Evolutionary conservation across 1,284 basidiomycete genomes (phyloP).

Genomic region (Earliella scabrosa): DNA sequence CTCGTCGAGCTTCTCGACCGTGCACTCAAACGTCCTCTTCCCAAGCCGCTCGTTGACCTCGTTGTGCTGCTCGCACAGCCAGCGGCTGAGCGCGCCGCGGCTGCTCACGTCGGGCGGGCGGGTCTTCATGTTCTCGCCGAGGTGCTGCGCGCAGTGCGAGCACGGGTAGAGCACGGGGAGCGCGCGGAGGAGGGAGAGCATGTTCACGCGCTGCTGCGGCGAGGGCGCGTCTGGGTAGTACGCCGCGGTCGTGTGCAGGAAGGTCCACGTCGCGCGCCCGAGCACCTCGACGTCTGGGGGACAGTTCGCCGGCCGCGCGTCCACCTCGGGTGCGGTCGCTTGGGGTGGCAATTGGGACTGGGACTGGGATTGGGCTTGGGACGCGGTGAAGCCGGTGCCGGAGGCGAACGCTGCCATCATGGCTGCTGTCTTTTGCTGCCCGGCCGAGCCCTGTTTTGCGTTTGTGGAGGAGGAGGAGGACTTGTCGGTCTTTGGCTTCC

Average conservation of each 20-base stretch:
- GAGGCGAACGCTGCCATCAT: constrained; percentile 47
- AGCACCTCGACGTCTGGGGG: constrained; percentile 88
- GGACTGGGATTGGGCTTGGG: constrained; percentile 39
- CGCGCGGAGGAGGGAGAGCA: constrained; percentile 78
- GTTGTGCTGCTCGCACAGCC: constrained; percentile 93
- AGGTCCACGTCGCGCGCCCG: constrained; percentile 93
- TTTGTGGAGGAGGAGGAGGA: constrained; percentile 20
- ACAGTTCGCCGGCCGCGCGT: constrained; percentile 66
- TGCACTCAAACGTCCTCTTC: constrained; percentile 83
- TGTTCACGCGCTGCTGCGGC: constrained; percentile 73
- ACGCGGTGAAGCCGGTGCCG: constrained; percentile 34
- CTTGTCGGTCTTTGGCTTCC: constrained; percentile 54
- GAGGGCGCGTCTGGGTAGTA: constrained; percentile 88
- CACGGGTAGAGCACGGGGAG: constrained; percentile 89
- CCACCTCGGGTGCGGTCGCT: constrained; percentile 28
- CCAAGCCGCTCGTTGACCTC: constrained; percentile 88
- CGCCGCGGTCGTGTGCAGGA: constrained; percentile 91
- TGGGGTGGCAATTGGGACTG: constrained; percentile 23
- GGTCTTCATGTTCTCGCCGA: constrained; percentile 66
- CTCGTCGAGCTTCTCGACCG: constrained; percentile 67
- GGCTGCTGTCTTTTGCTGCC: constrained; percentile 39
- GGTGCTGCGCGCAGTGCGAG: constrained; percentile 80
- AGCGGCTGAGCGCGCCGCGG: constrained; percentile 70
- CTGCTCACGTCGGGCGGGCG: constrained; percentile 79
- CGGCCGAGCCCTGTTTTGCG: neutral